phyloP scores from a whole-genome alignment of 352 stramenopile genomes.

The Globisporangium yorkense region DNA sequence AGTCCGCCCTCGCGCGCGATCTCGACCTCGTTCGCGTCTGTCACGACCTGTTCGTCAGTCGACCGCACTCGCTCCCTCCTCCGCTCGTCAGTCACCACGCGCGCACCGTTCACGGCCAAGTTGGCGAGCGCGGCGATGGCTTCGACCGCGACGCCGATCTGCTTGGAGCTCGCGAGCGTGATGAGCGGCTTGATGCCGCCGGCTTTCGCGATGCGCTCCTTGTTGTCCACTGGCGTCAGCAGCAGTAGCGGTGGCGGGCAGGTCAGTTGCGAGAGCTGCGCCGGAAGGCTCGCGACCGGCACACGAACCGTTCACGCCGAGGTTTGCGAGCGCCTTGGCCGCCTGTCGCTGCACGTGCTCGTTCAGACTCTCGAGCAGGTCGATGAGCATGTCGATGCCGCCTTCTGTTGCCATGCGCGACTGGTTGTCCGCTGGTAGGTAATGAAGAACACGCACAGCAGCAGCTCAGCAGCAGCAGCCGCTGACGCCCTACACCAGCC shows the following conservation, averaged over 20 bases:
- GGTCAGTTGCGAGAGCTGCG: no score
- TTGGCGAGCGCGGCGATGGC: constrained; percentile 93
- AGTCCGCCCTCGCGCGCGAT: constrained; percentile 87
- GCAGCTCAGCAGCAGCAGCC: background rate
- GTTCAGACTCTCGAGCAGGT: constrained; percentile 78
- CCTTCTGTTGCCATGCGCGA: constrained; percentile 91
- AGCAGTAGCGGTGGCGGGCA: background rate
- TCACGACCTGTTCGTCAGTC: background rate
- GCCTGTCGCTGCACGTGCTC: constrained; percentile 91
- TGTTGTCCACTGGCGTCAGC: constrained; percentile 80
- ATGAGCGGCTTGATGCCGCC: constrained; percentile 88
- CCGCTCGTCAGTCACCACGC: no score
- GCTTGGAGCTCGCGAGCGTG: constrained; percentile 68
- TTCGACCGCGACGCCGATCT: constrained; percentile 85
- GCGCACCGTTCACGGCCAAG: constrained; percentile 89
- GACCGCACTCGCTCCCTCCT: no score
- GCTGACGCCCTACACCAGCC: background rate
- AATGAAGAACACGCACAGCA: background rate
- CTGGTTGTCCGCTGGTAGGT: constrained; percentile 85
- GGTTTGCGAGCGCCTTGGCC: constrained; percentile 91
- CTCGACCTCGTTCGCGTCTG: constrained; percentile 90
- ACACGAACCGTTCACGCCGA: constrained; percentile 83
- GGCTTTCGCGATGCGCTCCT: constrained; percentile 88
- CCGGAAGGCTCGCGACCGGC: no score
- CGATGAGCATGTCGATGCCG: constrained; percentile 92